These are phyloP conservation scores for Colletotrichum salicis DNA, from an alignment of 2,329 filamentous ascomycete genomes.

Conservation along the genomic window DNA sequence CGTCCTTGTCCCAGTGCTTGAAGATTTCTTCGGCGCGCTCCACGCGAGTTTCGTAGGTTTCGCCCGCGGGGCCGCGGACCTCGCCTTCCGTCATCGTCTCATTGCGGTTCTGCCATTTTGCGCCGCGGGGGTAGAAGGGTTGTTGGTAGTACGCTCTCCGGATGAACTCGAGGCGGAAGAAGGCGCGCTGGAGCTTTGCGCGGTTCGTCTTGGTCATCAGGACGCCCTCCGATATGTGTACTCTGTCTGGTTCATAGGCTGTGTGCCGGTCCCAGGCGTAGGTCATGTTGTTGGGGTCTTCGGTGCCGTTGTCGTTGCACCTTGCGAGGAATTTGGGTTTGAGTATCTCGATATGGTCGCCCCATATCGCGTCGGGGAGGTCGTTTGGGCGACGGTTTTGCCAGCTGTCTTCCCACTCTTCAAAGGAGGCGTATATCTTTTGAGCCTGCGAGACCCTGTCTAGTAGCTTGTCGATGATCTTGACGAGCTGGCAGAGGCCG, in stretches of 20 bases:
- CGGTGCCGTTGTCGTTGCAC: conserved; percentile 9
- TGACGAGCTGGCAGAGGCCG: conserved; percentile 6
- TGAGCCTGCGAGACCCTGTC: background rate
- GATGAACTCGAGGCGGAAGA: conserved; percentile 30
- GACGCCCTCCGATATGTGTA: background rate
- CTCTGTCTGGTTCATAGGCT: background rate
- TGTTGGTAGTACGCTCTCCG: conserved; percentile 10
- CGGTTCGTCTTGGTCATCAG: background rate
- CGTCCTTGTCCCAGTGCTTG: background rate
- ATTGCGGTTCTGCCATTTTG: background rate
- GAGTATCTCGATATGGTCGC: background rate
- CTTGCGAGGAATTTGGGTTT: background rate
- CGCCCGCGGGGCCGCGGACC: background rate
- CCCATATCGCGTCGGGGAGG: background rate
- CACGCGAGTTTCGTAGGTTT: conserved; percentile 3
- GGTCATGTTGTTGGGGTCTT: conserved; percentile 2
- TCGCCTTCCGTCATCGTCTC: background rate
- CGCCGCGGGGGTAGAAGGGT: conserved; percentile 11
- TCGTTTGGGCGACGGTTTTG: background rate
- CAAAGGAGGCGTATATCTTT: background rate
- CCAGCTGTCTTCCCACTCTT: conserved; percentile 14
- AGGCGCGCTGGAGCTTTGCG: conserved; percentile 18
- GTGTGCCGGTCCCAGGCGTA: conserved; percentile 7
- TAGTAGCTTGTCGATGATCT: conserved; percentile 1
- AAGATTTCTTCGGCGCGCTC: conserved; percentile 2